Evolutionary conservation across 2,329 filamentous ascomycete genomes (phyloP), one percentile per base, ranked within the genome.

Genomic region (Colletotrichum sp.): DNA sequence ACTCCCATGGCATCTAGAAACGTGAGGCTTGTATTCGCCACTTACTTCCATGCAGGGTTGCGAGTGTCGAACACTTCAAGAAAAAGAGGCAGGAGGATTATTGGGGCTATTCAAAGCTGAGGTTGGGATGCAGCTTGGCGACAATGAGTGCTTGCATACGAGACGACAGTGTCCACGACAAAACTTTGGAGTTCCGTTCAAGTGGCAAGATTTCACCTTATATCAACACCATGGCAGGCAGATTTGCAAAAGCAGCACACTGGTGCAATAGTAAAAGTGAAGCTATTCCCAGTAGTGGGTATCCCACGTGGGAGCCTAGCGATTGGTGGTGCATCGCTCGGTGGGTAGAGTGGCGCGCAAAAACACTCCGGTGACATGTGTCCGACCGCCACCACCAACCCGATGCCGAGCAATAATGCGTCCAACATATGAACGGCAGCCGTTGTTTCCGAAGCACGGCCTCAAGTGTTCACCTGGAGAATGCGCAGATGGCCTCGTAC

Each of bases 231-330:
- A 38, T 3, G 15, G 36, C 36, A 36, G 3, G 15, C 4, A 8
- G 3, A 2, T 36, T 36, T 4, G 6, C 0, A 4, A 0, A 36
- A 36, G 34, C 3, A 36, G 7, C 3, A 12, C 15, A 16, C 34
- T 8, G 34, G 8, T 75, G 70, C 66, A 67, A 72, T 8, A 24
- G 36, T 5, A 57, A 34, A 34, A 26, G 24, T 36, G 38, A 64
- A 21, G 67, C 48, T 24, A 58, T 77, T 24, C 48, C 69, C 16
- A 77, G 67, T 36, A 66, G 77, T 24, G 76, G 60, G 73, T 78
- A 12, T n/a, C 69, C 72, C 18, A 21, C 30, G 12, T 72, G 63
- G 76, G 57, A 74, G 77, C 18, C 36, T 70, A 38, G 28, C 34
- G 30, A 70, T 74, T 30, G 43, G 64, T 32, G 26, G 55, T 73